phyloP scores from a whole-genome alignment of 2,329 filamentous ascomycete species.

The Pyrenochaeta sp. region DNA sequence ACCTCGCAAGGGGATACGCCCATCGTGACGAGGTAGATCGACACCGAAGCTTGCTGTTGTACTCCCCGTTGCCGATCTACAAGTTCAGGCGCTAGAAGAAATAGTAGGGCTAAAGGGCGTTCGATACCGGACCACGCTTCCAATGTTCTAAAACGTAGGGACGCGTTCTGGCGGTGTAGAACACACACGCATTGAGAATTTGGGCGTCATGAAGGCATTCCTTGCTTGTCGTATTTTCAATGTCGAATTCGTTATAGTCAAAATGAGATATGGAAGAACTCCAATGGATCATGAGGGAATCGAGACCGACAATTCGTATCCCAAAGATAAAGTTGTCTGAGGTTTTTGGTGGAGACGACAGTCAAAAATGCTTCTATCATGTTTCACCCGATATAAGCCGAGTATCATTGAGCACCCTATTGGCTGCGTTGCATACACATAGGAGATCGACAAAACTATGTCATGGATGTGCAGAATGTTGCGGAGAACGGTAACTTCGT shows the following conservation, averaged over 20 bases:
- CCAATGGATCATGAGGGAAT: background rate
- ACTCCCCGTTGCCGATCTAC: background rate
- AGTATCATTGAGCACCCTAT: background rate
- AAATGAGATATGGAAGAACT: too few relatives aligned
- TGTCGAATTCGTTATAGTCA: too few relatives aligned
- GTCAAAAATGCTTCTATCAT: background rate
- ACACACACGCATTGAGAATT: background rate
- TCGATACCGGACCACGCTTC: background rate
- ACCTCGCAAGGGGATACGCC: too few relatives aligned
- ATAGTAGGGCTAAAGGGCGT: background rate
- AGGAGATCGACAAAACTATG: background rate
- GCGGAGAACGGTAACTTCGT: background rate
- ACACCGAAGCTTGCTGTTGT: background rate
- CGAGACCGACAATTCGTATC: background rate
- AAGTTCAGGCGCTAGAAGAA: background rate
- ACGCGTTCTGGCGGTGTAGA: background rate
- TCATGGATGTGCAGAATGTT: background rate
- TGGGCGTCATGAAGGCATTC: background rate
- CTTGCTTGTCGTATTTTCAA: too few relatives aligned
- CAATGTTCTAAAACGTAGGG: background rate
- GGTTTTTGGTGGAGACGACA: background rate
- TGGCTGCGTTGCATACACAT: background rate
- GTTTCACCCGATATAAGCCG: background rate
- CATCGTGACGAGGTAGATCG: background rate
- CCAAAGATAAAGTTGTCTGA: background rate